Base-by-base conservation (phyloP, 305 asterid genomes). In the Vinca major region DNA sequence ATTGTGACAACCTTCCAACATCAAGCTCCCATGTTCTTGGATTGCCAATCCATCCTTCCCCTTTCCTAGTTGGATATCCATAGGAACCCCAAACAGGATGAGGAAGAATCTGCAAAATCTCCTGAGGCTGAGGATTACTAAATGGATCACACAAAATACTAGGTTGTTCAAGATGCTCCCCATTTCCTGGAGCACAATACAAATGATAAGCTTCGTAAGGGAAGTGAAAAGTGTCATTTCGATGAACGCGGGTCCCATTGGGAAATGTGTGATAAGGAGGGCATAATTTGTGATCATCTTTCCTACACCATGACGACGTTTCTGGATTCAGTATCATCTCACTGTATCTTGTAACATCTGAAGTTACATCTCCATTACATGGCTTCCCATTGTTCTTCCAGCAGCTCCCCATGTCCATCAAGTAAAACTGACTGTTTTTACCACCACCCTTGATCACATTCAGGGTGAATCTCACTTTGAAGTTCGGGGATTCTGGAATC, bases 81-180 rank as follows among this genome's bases (percentile, higher is more conserved):
- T 88, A 88, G 19, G 75, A 81, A 11, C 83, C 92, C 95, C 92
- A 86, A 64, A 80, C 90, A 7, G 89, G 85, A 60, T 88, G 89
- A 7, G 92, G 95, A 73, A 86, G 62, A 66, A 86, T 79, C 76
- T 88, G 95, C 76, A 88, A 33, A 61, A 88, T 88, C 85, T 88
- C 92, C 71, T 88, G 95, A 62, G 95, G 80, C 63, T 88, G 95
- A 62, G 95, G 95, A 77, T 88, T 88, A 50, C 92, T 88, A 26
- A 73, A 88, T 3, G 92, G 95, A 51, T 88, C 95, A 75, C 92
- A 88, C 73, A 78, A 33, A 5, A 2, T 61, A 66, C 80, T 73
- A 43, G 95, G 90, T 45, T 63, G 63, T 71, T 88, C 92, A 14
- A 70, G 60, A 44, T 78, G 78, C 26, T 73, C 70, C 0, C 80